Conservation (phyloP, 2,329 filamentous ascomycete species). For the Colletotrichum nymphaeae region DNA sequence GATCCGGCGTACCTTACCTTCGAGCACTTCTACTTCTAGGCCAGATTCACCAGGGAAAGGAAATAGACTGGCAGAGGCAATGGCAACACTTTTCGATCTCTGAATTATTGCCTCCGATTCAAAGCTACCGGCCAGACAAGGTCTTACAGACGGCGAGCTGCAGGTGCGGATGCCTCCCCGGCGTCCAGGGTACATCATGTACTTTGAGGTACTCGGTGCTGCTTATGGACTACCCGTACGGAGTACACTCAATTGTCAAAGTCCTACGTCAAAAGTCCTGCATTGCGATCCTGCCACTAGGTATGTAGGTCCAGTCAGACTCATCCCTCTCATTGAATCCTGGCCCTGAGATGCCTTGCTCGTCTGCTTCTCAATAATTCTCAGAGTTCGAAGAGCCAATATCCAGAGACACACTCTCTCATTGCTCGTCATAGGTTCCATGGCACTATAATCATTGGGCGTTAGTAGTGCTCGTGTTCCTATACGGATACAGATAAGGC, state of each 20-base stretch:
- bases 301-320: not conserved
- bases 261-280: constrained; percentile 34
- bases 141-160: constrained; percentile 2
- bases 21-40: not conserved
- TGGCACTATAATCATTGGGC: not conserved
- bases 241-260: not conserved
- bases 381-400: not conserved
- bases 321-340: not conserved
- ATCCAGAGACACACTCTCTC: not conserved
- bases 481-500: not conserved
- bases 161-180: constrained; percentile 5
- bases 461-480: not conserved
- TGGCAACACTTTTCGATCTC: not conserved
- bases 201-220: not conserved
- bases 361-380: not conserved
- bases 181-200: not conserved
- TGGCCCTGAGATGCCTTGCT: too few relatives aligned
- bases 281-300: not conserved
- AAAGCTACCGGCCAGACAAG: not conserved
- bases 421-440: not conserved
- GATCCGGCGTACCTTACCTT: not conserved
- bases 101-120: not conserved
- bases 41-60: not conserved
- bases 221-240: too few relatives aligned
- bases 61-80: not conserved